These are phyloP conservation scores for Zygosaccharomyces pseudorouxii DNA, from an alignment of 805 yeast species.

Conservation along the genomic window DNA sequence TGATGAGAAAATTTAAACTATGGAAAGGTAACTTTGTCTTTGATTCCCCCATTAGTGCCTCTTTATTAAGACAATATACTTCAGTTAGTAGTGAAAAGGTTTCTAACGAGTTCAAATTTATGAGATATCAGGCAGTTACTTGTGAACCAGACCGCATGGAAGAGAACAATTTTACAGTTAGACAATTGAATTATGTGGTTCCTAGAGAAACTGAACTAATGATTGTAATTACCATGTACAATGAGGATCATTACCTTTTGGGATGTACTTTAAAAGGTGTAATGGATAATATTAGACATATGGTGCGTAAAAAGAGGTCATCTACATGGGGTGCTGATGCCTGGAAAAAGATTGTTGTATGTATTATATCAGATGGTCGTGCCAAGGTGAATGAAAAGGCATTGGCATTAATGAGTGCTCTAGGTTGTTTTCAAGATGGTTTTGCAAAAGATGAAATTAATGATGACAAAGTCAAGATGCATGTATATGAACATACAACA, in stretches of 20 bases:
- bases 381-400: conserved; percentile 75
- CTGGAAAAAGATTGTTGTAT: conserved; percentile 91
- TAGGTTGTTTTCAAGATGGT: conserved; percentile 93
- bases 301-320: conserved; percentile 59
- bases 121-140: conserved; percentile 93
- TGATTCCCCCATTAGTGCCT: conserved; percentile 83
- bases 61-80: conserved; percentile 49
- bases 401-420: conserved; percentile 71
- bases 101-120: conserved; percentile 61
- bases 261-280: conserved; percentile 89
- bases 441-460: conserved; percentile 90
- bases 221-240: conserved; percentile 85
- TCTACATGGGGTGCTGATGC: conserved; percentile 91
- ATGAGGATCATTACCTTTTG: conserved; percentile 76
- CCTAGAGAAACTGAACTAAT: conserved; percentile 82
- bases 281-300: conserved; percentile 76
- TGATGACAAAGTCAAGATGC: conserved; percentile 75
- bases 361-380: conserved; percentile 90
- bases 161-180: conserved; percentile 60
- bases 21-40: conserved; percentile 73
- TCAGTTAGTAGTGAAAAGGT: conserved; percentile 41
- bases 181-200: conserved; percentile 73
- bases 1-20: conserved; percentile 31
- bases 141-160: conserved; percentile 78
- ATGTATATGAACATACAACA: conserved; percentile 89